phyloP scores from a whole-genome alignment of 257 asterid genomes.

The Coffea canephora region DNA sequence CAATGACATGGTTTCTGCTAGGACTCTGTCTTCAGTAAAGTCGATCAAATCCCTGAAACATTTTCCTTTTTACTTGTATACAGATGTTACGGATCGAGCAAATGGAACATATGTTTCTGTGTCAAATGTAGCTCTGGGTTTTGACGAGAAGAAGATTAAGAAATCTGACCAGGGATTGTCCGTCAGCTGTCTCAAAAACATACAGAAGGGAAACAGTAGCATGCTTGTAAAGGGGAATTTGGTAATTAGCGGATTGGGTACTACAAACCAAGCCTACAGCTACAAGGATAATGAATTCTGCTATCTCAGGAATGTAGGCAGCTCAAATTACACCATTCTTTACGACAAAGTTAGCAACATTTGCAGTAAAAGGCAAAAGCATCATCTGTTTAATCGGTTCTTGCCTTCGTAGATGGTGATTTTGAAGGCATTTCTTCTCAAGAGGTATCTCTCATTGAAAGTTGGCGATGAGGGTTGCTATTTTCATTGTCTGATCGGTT shows the following conservation, averaged over 20 bases:
- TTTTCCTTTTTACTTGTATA: conserved; percentile 33
- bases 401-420: conserved; percentile 9
- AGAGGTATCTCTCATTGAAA: no score
- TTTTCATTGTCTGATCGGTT: no score
- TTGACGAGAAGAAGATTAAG: conserved; percentile 40
- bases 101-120: conserved; percentile 44
- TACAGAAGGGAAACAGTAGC: conserved; percentile 52
- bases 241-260: conserved; percentile 51
- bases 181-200: conserved; percentile 36
- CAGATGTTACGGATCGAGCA: conserved; percentile 43
- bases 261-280: conserved; percentile 51
- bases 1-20: conserved; percentile 32
- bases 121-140: conserved; percentile 51
- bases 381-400: neutral
- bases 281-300: conserved; percentile 38
- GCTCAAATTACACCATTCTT: conserved; percentile 67
- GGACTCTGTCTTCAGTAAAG: conserved; percentile 20
- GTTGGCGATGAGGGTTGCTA: no score
- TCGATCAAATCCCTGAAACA: conserved; percentile 31
- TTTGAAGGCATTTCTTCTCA: neutral
- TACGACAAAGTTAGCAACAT: conserved; percentile 44
- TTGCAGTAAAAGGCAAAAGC: conserved; percentile 28
- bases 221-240: conserved; percentile 56
- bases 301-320: conserved; percentile 61
- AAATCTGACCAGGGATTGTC: conserved; percentile 29